Evolutionary conservation across 2,329 filamentous ascomycete genomes (phyloP).

Genomic region (Colletotrichum nymphaeae): DNA sequence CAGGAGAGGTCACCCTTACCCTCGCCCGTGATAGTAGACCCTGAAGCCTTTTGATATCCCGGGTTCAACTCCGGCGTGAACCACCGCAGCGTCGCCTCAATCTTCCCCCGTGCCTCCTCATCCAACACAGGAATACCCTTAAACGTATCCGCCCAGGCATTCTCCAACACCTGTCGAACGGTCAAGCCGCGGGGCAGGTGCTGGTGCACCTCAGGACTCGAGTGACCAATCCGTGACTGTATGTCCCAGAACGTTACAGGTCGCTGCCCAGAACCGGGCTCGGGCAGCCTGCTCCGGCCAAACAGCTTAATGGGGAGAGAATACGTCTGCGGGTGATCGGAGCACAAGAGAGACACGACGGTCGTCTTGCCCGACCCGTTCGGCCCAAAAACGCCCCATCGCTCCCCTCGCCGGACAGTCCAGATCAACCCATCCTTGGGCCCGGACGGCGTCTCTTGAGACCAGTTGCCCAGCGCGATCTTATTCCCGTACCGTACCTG

Average conservation of each 20-base stretch:
- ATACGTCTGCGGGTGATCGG: conserved; percentile 95
- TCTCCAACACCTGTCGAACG: conserved; percentile 81
- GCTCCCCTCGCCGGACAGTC: conserved; percentile 84
- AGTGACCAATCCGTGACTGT: conserved; percentile 89
- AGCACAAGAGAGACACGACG: conserved; percentile 89
- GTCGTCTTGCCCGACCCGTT: conserved; percentile 98
- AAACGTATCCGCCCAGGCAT: conserved; percentile 92
- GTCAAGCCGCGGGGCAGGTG: conserved; percentile 87
- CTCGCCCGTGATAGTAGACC: conserved; percentile 22
- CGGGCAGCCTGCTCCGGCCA: conserved; percentile 82
- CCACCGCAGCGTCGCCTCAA: conserved; percentile 78
- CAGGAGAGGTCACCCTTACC: conserved; percentile 59
- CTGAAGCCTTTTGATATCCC: conserved; percentile 41
- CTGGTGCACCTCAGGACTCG: conserved; percentile 91
- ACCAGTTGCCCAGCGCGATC: conserved; percentile 84
- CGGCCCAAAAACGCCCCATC: conserved; percentile 92
- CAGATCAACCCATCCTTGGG: conserved; percentile 77
- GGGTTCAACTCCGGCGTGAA: conserved; percentile 85
- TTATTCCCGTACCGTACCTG: conserved; percentile 84
- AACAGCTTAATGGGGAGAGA: conserved; percentile 89
- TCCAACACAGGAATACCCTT: conserved; percentile 75
- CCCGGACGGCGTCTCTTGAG: conserved; percentile 64
- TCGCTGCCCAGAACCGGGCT: conserved; percentile 70
- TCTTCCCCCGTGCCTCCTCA: conserved; percentile 63
- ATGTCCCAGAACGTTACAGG: conserved; percentile 94